Base-by-base conservation (phyloP, 2,329 filamentous ascomycete genomes). In the Mycosphaerella arachidis region DNA sequence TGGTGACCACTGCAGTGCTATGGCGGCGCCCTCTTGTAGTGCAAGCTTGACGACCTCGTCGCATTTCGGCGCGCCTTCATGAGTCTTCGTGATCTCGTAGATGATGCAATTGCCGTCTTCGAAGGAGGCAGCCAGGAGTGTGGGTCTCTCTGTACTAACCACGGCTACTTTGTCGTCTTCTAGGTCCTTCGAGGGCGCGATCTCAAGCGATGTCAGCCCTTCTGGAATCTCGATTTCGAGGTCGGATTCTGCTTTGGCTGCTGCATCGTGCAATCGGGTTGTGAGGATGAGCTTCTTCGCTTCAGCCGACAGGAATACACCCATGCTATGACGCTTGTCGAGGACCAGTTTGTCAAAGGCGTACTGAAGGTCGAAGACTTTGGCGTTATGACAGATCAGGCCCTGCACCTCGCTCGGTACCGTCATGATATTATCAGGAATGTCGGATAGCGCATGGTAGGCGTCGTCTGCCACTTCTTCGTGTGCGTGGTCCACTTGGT, bases 1-100 rank as follows among this genome's bases (percentile, higher is more conserved):
- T 2, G 77, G 76, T 1, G 77, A 78, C 69, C 79, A 81, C 1
- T 76, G 71, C 5, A 79, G 67, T 24, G 76, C 75, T 40, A 76
- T 70, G 0, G 74, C 75, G 30, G 75, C 73, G 29, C 61, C 62
- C 18, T 63, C 59, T 5, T 63, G 59, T 6, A 74, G 55, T 18
- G 64, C 53, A 2, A 74, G 62, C 4, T 57, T 56, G 18, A 63
- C 56, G 3, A 67, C n/a, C 30, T 63, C 58, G 24, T 56, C 56
- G 53, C 64, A 67, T 7, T 51, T 55, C 8, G 50, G 46, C 1
- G 31, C 43, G 35, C 20, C 29, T 10, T 63, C 59, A n/a, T 40
- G 37, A 6, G 60, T 46, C 9, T 35, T 58, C 8, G 53, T 59
- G 45, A 70, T 72, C 58, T 76, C 73, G 74, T 78, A 80, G 33